A percentile compares a stretch with the other conserved stretches of the same genome.
These are phyloP conservation scores for Epichloe bromicola DNA, from an alignment of 2,329 filamentous ascomycete genomes.

Conservation along the genomic window DNA sequence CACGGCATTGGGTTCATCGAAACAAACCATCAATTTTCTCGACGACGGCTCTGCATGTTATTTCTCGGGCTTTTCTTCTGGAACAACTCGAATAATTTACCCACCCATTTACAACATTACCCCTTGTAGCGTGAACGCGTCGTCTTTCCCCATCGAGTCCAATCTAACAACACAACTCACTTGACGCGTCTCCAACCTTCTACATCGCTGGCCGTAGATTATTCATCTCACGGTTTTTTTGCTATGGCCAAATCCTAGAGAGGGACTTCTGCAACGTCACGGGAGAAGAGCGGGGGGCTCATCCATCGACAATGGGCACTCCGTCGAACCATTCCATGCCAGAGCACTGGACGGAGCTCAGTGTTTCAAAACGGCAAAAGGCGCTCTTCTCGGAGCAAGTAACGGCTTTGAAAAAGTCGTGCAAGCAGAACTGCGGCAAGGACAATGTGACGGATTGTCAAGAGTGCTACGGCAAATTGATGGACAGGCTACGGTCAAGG, in stretches of 20 bases:
- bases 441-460: conserved; percentile 31
- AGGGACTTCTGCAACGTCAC: not conserved
- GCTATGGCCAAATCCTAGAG: not conserved
- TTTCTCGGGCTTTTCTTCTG: no score
- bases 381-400: conserved; percentile 28
- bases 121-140: no score
- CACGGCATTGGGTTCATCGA: no score
- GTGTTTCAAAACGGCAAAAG: conserved; percentile 18
- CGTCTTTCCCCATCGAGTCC: no score
- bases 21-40: no score
- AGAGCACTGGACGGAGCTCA: conserved; percentile 27
- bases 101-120: no score
- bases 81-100: no score
- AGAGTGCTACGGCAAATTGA: conserved; percentile 33
- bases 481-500: conserved; percentile 30
- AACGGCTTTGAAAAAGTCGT: conserved; percentile 28
- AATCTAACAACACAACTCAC: no score
- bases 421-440: conserved; percentile 29
- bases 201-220: no score
- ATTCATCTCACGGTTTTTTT: not conserved
- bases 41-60: no score
- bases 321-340: conserved; percentile 18
- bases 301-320: conserved; percentile 13
- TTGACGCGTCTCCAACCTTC: no score
- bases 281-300: not conserved